Percentiles rank a stretch among this genome's conserved stretches.
These are phyloP conservation scores for Herpotrichia juniperi DNA, from an alignment of 2,329 filamentous ascomycete species.

Conservation along the genomic window DNA sequence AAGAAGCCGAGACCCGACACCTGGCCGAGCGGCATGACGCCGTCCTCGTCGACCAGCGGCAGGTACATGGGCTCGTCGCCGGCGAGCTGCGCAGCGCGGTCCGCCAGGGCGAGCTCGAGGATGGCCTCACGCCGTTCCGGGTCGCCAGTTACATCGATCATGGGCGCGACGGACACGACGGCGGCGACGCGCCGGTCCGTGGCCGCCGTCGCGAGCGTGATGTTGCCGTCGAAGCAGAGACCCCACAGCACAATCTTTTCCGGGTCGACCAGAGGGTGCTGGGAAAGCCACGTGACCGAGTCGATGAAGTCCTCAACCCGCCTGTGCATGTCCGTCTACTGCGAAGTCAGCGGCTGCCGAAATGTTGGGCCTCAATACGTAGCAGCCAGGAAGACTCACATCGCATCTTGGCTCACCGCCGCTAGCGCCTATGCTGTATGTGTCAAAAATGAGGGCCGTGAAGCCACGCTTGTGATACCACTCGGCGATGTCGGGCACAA, in stretches of 20 bases:
- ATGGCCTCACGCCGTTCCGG: conserved; percentile 10
- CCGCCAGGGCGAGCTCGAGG: conserved; percentile 9
- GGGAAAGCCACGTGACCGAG: conserved; percentile 8
- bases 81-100: conserved; percentile 10
- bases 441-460: conserved; percentile 13
- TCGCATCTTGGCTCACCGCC: conserved; percentile 10
- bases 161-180: conserved; percentile 8
- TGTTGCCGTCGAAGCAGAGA: conserved; percentile 12
- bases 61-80: conserved; percentile 16
- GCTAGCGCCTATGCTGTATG: conserved; percentile 10
- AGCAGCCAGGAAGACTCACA: conserved; percentile 4
- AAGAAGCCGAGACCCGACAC: conserved; percentile 7
- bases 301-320: conserved; percentile 11
- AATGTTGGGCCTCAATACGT: no score
- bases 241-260: conserved; percentile 9
- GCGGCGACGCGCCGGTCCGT: conserved; percentile 8
- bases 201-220: conserved; percentile 9
- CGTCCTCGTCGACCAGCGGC: conserved; percentile 13
- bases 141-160: conserved; percentile 13
- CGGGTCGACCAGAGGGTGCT: conserved; percentile 8
- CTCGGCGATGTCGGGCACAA: conserved; percentile 11
- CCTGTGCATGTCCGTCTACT: conserved; percentile 7
- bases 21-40: conserved; percentile 10
- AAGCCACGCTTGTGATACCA: conserved; percentile 9
- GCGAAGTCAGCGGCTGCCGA: neutral